phyloP scores from a whole-genome alignment of 2,329 filamentous ascomycete species.

The Kalmusia sp. region DNA sequence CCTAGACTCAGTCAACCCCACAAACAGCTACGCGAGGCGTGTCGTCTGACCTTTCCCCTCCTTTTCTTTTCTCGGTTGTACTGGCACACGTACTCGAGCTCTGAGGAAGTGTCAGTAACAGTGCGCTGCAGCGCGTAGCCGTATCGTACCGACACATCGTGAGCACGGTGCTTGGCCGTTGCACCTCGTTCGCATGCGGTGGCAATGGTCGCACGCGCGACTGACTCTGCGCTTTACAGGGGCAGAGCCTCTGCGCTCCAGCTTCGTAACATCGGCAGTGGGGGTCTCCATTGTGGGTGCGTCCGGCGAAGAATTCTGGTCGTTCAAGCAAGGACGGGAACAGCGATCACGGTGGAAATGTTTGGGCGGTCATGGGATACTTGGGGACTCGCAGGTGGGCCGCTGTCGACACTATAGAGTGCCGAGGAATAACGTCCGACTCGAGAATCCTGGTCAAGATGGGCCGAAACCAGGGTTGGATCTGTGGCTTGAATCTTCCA shows the following conservation, averaged over 20 bases:
- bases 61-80: constrained; percentile 94
- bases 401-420: constrained; percentile 38
- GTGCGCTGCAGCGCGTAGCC: background rate
- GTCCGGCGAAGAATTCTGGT: constrained; percentile 11
- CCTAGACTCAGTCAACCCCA: constrained; percentile 24
- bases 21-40: constrained; percentile 4
- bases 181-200: constrained; percentile 92
- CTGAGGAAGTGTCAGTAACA: constrained; percentile 53
- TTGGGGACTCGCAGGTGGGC: constrained; percentile 45
- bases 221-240: constrained; percentile 86
- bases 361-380: constrained; percentile 44
- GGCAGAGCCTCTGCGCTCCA: constrained; percentile 54
- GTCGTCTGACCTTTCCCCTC: constrained; percentile 83
- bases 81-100: constrained; percentile 87
- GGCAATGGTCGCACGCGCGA: constrained; percentile 93
- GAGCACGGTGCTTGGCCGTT: constrained; percentile 91
- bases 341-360: constrained; percentile 26
- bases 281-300: constrained; percentile 35
- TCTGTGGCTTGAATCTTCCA: constrained; percentile 47
- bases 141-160: constrained; percentile 79
- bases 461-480: constrained; percentile 37
- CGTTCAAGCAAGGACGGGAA: constrained; percentile 8
- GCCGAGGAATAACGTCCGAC: constrained; percentile 40
- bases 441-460: constrained; percentile 33
- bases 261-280: constrained; percentile 32